Conservation (phyloP, 345 rosid genomes). For the Erucastrum elatum region DNA sequence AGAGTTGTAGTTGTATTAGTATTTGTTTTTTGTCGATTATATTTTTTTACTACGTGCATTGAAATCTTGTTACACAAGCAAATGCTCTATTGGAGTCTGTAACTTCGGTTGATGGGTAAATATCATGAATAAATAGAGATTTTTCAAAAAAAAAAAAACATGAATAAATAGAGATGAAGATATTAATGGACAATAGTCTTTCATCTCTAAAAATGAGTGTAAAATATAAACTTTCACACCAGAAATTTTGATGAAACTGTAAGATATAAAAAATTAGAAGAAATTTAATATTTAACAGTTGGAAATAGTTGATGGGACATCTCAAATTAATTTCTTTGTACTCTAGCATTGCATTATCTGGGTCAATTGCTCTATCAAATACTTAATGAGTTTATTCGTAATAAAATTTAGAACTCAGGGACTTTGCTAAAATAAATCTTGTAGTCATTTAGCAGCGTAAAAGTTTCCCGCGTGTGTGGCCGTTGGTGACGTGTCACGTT, state of each 20-base stretch:
- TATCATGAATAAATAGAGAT: too few species aligned
- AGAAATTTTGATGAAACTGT: background rate
- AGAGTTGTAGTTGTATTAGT: conserved; percentile 17
- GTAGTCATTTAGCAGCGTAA: conserved; percentile 26
- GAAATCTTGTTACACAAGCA: background rate
- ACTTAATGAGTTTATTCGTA: background rate
- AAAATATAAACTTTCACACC: background rate
- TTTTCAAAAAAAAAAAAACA: too few species aligned
- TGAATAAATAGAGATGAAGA: background rate
- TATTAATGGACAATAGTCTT: background rate
- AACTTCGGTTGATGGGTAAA: background rate
- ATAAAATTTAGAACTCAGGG: background rate
- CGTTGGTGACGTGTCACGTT: conserved; percentile 26
- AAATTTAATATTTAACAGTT: too few species aligned
- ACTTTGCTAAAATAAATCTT: background rate
- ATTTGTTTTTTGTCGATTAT: background rate
- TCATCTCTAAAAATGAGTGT: too few species aligned
- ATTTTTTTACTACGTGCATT: background rate
- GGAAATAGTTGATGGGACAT: background rate
- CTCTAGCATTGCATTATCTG: background rate
- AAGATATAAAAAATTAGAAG: background rate
- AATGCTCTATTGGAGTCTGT: background rate
- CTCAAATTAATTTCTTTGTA: background rate
- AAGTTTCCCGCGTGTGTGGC: conserved; percentile 11
- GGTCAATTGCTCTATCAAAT: background rate